Conservation (phyloP, 108 stramenopile species). For the Pseudonitzschia multistriata region DNA sequence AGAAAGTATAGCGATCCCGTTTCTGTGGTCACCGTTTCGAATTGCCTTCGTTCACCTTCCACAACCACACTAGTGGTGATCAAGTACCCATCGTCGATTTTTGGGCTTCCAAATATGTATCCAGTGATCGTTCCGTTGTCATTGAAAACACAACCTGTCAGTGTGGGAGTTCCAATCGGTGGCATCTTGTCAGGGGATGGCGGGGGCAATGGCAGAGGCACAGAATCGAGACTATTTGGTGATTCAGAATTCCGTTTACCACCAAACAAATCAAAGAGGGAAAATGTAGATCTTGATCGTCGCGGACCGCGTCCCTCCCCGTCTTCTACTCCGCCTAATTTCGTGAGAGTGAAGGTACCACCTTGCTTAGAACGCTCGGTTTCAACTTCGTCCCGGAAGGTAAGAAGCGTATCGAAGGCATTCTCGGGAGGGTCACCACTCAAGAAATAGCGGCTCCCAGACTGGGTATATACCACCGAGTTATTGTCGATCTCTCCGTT, state of each 20-base stretch:
- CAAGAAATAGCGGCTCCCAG: conserved; percentile 59
- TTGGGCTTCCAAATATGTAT: conserved; percentile 48
- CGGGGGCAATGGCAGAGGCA: neutral
- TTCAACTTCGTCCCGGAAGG: conserved; percentile 1
- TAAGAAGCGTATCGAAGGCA: conserved; percentile 8
- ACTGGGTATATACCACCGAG: conserved; percentile 55
- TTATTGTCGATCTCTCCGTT: conserved; percentile 52
- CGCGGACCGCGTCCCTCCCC: neutral
- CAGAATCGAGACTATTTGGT: neutral
- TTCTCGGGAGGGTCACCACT: conserved; percentile 27
- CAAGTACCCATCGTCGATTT: conserved; percentile 49
- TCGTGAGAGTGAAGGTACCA: conserved; percentile 37
- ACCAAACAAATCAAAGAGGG: conserved; percentile 43
- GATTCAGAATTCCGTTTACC: neutral
- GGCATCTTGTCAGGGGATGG: conserved; percentile 13
- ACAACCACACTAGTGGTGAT: conserved; percentile 64
- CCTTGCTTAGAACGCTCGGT: neutral
- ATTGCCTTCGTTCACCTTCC: conserved; percentile 38
- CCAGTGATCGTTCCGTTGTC: conserved; percentile 66
- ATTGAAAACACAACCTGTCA: conserved; percentile 50
- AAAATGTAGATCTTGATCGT: conserved; percentile 36
- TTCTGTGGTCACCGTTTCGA: conserved; percentile 50
- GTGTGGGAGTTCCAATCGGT: conserved; percentile 36
- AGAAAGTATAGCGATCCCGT: conserved; percentile 59
- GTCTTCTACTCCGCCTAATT: neutral